A percentile compares a stretch with the other conserved stretches of the same genome.
phyloP scores from a whole-genome alignment of 106 monocot species.

The Dioscorea alata region DNA sequence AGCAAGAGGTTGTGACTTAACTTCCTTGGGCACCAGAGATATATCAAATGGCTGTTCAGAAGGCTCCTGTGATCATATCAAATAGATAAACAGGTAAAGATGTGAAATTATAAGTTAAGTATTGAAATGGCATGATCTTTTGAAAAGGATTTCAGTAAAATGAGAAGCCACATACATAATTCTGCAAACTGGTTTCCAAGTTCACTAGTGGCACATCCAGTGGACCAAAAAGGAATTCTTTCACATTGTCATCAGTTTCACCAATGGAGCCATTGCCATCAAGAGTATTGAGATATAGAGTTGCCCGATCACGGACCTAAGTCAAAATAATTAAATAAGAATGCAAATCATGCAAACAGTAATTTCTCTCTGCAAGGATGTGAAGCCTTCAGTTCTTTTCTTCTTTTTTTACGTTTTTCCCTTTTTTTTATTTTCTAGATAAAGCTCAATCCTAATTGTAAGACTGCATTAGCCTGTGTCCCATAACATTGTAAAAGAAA shows the following conservation, averaged over 20 bases:
- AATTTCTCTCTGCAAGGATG: too few relatives aligned
- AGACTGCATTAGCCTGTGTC: too few relatives aligned
- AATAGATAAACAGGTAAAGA: background rate
- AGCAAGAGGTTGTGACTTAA: conserved; percentile 80
- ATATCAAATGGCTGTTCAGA: conserved; percentile 85
- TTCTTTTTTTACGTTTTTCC: too few relatives aligned
- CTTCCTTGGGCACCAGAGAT: conserved; percentile 63
- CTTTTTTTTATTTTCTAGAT: too few relatives aligned
- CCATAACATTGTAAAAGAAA: too few relatives aligned
- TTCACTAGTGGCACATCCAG: conserved; percentile 84
- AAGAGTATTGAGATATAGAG: conserved; percentile 80
- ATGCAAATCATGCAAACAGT: too few relatives aligned
- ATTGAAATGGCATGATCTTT: background rate
- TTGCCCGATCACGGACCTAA: conserved; percentile 95
- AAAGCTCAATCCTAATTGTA: too few relatives aligned
- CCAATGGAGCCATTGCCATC: conserved; percentile 43
- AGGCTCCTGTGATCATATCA: conserved; percentile 42
- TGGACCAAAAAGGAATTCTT: conserved; percentile 89
- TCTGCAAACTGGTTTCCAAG: conserved; percentile 74
- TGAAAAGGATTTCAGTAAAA: too few relatives aligned
- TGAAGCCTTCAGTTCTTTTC: too few relatives aligned
- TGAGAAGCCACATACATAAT: conserved; percentile 57
- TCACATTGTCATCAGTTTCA: conserved; percentile 56
- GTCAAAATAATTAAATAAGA: too few relatives aligned
- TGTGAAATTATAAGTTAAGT: background rate